phyloP scores from a whole-genome alignment of 805 yeast genomes.

The Tetrapisispora arboricola region DNA sequence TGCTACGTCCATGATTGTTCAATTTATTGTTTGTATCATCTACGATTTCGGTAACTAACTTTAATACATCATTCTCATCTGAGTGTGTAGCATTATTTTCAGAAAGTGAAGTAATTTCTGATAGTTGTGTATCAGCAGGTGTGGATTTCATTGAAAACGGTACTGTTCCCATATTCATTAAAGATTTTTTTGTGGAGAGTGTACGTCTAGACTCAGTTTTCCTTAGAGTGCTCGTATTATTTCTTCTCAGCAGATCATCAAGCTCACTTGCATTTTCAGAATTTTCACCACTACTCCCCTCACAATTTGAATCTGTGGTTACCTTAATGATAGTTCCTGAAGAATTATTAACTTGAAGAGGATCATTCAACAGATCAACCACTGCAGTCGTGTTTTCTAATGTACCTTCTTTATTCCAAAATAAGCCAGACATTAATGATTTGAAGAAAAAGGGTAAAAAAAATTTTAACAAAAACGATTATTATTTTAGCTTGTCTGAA shows the following conservation, averaged over 20 bases:
- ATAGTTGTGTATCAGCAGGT: conserved; percentile 24
- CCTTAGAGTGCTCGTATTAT: neutral
- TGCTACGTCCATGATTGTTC: neutral
- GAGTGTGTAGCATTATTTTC: conserved; percentile 7
- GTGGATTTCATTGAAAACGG: conserved; percentile 14
- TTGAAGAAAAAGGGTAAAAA: too few relatives aligned
- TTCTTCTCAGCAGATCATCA: neutral
- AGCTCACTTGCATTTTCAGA: neutral
- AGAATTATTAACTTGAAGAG: neutral
- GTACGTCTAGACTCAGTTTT: neutral
- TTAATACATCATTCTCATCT: conserved; percentile 11
- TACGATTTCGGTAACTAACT: conserved; percentile 13
- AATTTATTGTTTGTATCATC: conserved; percentile 1
- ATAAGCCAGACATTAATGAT: neutral
- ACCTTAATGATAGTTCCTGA: conserved; percentile 1
- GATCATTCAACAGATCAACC: too few relatives aligned
- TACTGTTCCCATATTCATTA: neutral
- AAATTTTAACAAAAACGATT: too few relatives aligned
- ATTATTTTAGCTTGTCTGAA: too few relatives aligned
- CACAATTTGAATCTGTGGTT: neutral
- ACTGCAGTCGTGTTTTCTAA: too few relatives aligned
- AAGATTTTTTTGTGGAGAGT: neutral
- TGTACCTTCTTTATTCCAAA: neutral
- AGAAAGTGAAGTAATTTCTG: conserved; percentile 17
- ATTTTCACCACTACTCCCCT: neutral